Evolutionary conservation across 257 asterid genomes (phyloP), one percentile per base, ranked within the genome.

Genomic region (Solanum chaucha): DNA sequence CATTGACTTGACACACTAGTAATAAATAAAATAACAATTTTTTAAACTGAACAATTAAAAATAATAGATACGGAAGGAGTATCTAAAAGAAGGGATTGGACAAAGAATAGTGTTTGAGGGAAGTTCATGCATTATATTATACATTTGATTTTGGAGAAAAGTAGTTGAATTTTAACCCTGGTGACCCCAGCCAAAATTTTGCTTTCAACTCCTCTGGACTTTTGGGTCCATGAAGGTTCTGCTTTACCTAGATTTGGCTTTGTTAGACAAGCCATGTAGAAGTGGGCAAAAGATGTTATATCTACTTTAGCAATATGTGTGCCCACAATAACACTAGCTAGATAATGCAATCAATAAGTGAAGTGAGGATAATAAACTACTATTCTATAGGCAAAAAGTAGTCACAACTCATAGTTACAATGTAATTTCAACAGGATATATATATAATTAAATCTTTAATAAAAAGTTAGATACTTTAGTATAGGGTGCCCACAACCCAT

Each of bases 261-360:
- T 78, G 84, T 78, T 24, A 78, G 84, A 78, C 84, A 78, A 41
- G 84, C 84, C 84, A 78, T 44, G 84, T 44, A 78, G 84, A 46
- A 41, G 84, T 44, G 64, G 84, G 64, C 84, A 44, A 78, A 78
- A 26, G 24, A 24, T 78, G 84, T 44, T 78, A 24, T 78, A 78
- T 78, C 64, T 78, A 24, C 84, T 78, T 78, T 78, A 78, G 24
- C 64, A 78, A 12, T 44, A 78, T 73, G 55, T 26, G 84, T 44
- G 64, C 84, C 84, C 84, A 78, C 84, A 26, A 26, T 26, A 78
- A 44, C 84, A 78, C 84, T 78, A 55, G 64, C 64, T 55, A 26
- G 36, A 44, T 44, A 78, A 44, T 78, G 64, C 84, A 78, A 78
- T 44, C 84, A 78, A 44, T 44, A 78, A 24, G 59, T 75, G 82